Evolutionary conservation across 805 yeast species (phyloP), one percentile per base, ranked within the genome.

Genomic region (Metschnikowia rubicola): DNA sequence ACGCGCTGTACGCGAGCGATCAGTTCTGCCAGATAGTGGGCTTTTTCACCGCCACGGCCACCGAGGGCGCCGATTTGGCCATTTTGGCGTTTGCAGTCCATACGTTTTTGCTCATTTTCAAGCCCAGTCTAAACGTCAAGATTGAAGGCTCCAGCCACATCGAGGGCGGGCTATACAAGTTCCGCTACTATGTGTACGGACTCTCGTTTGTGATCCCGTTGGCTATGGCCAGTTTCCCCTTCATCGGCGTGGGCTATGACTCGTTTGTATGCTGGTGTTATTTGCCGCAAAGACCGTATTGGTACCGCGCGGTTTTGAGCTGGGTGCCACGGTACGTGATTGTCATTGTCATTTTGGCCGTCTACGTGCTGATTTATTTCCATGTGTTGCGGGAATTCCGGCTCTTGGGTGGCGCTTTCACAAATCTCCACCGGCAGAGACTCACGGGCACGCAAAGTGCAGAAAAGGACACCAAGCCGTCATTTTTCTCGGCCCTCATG

Each of bases 11-110:
- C 60, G 75, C 72, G 45, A 72, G 71, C 54, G 65, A 70, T 35
- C 64, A 62, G 30, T 80, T 85, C 59, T 79, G 84, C 56, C 80
- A 83, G 58, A 78, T 81, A 4, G 75, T 85, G 32, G 96, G 96
- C 2, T 89, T 86, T 72, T 82, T 88, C 64, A 86, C 96, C 1
- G 87, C 91, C 3, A 74, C 83, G 35, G 76, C 88, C 19, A 84
- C 86, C 11, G 95, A 88, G 64, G 96, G 96, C 17, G 89, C 91
- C 1, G 97, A 90, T 65, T 60, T 88, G 32, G 90, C 94, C 13
- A 90, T 89, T 43, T 68, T 88, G 30, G 76, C 84, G 32, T 86
- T 90, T 66, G 96, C 97, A 1, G 66, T 89, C 12, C 96, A 90
- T 65, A 85, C 92, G 9, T 88, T 81, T 28, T 60, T 89, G 37